Conservation (phyloP, 2,329 filamentous ascomycete genomes). For the Aspergillus arachidicola region DNA sequence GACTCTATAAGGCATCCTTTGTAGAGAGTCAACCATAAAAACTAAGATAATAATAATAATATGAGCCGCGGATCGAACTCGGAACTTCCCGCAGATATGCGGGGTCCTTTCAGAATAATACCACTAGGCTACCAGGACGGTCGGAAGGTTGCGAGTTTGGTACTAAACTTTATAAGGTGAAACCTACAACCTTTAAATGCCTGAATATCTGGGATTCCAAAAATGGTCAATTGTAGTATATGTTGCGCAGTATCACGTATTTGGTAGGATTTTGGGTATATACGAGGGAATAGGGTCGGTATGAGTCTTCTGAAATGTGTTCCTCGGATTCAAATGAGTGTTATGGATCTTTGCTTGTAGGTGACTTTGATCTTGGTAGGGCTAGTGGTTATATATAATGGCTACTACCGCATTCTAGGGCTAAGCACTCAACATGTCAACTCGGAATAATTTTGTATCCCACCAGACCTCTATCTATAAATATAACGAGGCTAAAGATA, state of each 20-base stretch:
- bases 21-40: not conserved
- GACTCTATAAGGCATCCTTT: no score
- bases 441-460: no score
- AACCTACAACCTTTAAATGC: not conserved
- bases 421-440: not conserved
- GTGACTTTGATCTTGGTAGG: no score
- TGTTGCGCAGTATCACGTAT: not conserved
- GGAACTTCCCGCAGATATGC: not conserved
- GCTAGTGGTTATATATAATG: not conserved
- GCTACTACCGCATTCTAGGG: not conserved
- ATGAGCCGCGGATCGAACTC: not conserved
- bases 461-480: not conserved
- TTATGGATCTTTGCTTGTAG: not conserved
- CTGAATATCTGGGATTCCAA: not conserved
- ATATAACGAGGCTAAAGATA: no score
- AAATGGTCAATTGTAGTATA: not conserved
- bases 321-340: not conserved
- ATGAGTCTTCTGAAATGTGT: no score
- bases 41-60: no score
- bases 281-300: not conserved
- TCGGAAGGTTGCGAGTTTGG: accelerated
- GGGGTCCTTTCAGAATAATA: not conserved
- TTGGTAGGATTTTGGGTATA: not conserved
- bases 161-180: accelerated
- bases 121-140: not conserved